Percentiles rank a stretch among this genome's conserved stretches.
Evolutionary conservation across 2,329 filamentous ascomycete species (phyloP).

Genomic region (Fusarium pilosicola): DNA sequence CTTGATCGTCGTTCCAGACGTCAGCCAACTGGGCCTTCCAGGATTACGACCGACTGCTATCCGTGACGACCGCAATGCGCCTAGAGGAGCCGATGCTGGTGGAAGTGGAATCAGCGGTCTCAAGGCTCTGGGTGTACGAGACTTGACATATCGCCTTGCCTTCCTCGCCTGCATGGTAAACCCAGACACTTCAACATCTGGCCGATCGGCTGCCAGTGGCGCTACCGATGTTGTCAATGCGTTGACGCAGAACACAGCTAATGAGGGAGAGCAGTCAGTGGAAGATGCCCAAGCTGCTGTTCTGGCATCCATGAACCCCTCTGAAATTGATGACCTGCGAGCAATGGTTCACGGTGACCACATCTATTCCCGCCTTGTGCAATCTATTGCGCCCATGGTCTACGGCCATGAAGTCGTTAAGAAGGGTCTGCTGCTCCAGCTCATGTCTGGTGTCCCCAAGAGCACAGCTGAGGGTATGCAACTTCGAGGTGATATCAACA

Average conservation of each 20-base stretch:
- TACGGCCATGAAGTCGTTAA: conserved; percentile 98
- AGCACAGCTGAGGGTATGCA: conserved; percentile 93
- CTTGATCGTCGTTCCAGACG: conserved; percentile 94
- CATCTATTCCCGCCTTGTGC: conserved; percentile 91
- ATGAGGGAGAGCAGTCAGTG: conserved; percentile 75
- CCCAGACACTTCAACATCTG: conserved; percentile 84
- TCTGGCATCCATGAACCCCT: conserved; percentile 82
- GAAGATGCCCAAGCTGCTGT: conserved; percentile 90
- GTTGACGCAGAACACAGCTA: conserved; percentile 70
- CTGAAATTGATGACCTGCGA: conserved; percentile 91
- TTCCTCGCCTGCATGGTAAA: conserved; percentile 97
- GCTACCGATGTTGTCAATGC: conserved; percentile 87
- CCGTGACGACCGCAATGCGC: conserved; percentile 79
- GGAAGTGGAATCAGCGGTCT: conserved; percentile 87
- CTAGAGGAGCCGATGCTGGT: conserved; percentile 80
- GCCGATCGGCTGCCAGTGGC: conserved; percentile 70
- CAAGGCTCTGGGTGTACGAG: conserved; percentile 91
- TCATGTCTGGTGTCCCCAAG: conserved; percentile 96
- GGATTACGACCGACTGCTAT: conserved; percentile 85
- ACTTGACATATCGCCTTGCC: conserved; percentile 94
- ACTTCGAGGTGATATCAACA: conserved; percentile 96
- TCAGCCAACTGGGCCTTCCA: conserved; percentile 92
- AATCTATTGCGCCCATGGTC: conserved; percentile 95
- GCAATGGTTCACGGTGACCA: conserved; percentile 95
- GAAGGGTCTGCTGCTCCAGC: conserved; percentile 91